Conservation (phyloP, 2,329 filamentous ascomycete species). For the Cadophora luteo-olivacea region DNA sequence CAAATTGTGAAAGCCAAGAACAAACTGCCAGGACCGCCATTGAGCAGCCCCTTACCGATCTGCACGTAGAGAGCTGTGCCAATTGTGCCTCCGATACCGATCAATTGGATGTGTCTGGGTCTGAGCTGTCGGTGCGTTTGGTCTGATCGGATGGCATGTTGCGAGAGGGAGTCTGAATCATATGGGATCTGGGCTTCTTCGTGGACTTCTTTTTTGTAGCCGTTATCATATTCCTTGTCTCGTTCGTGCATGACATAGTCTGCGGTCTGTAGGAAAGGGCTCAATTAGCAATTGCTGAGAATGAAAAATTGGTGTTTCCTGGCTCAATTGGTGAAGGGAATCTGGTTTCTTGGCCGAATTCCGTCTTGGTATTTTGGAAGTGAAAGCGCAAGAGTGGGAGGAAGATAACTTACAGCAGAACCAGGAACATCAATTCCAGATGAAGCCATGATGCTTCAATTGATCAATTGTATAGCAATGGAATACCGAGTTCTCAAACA, state of each 20-base stretch:
- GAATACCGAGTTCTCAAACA: slow-evolving; percentile 9
- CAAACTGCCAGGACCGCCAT: slow-evolving; percentile 64
- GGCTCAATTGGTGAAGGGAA: not conserved
- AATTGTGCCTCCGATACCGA: slow-evolving; percentile 68
- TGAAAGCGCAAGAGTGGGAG: not conserved
- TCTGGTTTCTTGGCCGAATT: not conserved
- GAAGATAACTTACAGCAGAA: slow-evolving; percentile 21
- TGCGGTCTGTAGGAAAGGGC: not conserved
- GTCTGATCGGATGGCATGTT: slow-evolving; percentile 26
- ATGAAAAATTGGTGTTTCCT: not conserved
- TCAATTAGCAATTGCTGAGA: slow-evolving; percentile 1
- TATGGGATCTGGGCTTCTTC: slow-evolving; percentile 32
- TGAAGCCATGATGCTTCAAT: slow-evolving; percentile 32
- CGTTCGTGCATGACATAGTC: slow-evolving; percentile 30
- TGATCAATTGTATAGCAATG: not conserved
- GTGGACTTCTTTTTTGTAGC: slow-evolving; percentile 31
- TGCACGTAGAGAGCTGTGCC: slow-evolving; percentile 61
- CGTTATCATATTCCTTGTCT: slow-evolving; percentile 20
- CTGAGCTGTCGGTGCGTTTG: slow-evolving; percentile 48
- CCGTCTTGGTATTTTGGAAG: not conserved
- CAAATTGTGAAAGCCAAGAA: slow-evolving; percentile 66
- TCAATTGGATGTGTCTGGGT: slow-evolving; percentile 48
- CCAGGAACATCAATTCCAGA: slow-evolving; percentile 32
- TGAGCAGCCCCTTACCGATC: slow-evolving; percentile 63
- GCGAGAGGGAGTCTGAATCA: slow-evolving; percentile 26